phyloP scores from a whole-genome alignment of 257 asterid species.

The Plantago major region DNA sequence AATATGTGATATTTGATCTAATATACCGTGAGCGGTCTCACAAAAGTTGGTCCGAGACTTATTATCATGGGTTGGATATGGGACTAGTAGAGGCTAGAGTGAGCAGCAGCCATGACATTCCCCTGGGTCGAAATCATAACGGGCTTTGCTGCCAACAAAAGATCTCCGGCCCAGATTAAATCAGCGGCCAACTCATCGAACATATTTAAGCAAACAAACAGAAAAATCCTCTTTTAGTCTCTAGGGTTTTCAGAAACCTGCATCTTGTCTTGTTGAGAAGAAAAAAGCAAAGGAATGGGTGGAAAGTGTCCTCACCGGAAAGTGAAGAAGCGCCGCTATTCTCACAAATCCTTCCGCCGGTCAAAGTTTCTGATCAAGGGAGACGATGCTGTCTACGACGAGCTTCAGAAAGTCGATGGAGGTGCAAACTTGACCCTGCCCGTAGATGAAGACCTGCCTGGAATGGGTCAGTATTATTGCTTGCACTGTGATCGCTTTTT shows the following conservation, averaged over 20 bases:
- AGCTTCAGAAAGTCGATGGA: conserved; percentile 52
- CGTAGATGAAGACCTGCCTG: conserved; percentile 87
- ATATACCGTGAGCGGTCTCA: no score
- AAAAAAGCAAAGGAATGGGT: conserved; percentile 45
- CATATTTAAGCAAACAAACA: neutral
- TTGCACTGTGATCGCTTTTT: conserved; percentile 91
- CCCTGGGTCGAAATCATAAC: no score
- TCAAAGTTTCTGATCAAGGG: conserved; percentile 44
- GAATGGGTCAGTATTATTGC: conserved; percentile 91
- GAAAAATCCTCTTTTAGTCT: neutral
- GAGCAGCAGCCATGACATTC: no score
- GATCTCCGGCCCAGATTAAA: neutral
- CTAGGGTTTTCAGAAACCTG: conserved; percentile 28
- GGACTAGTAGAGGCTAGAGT: no score
- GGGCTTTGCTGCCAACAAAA: neutral
- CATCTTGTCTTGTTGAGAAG: neutral
- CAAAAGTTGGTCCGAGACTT: no score
- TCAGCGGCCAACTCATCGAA: no score
- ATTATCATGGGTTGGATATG: no score
- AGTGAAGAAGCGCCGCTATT: conserved; percentile 43
- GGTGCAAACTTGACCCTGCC: conserved; percentile 42
- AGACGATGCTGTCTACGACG: conserved; percentile 81
- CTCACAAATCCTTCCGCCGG: conserved; percentile 51
- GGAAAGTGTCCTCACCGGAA: conserved; percentile 87
- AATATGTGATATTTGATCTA: no score